Percentiles rank a stretch among this genome's conserved stretches.
Evolutionary conservation across 139 green algal genomes (phyloP).

Genomic region (Ettlia oleoabundans): DNA sequence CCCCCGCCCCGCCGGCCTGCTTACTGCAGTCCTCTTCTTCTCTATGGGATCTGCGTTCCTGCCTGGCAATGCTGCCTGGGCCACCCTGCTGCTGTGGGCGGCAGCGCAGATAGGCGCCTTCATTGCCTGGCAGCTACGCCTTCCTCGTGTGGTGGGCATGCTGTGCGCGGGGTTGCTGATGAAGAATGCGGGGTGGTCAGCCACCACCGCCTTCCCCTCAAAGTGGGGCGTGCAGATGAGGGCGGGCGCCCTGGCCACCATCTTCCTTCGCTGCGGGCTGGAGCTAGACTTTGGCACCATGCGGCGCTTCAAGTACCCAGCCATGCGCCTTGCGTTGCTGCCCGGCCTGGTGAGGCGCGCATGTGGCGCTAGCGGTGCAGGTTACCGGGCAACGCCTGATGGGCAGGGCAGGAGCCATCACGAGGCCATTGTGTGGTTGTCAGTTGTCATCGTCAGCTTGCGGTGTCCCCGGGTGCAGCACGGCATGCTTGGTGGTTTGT

Average conservation of each 20-base stretch:
- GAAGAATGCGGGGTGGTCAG: slow-evolving; percentile 64
- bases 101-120: slow-evolving; percentile 32
- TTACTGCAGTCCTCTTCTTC: slow-evolving; percentile 44
- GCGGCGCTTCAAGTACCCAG: slow-evolving; percentile 41
- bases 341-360: slow-evolving; percentile 29
- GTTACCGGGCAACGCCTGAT: too few species aligned
- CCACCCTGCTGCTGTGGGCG: slow-evolving; percentile 44
- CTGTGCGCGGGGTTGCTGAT: slow-evolving; percentile 71
- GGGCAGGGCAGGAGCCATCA: too few species aligned
- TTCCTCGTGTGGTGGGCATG: slow-evolving; percentile 80
- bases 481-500: background rate
- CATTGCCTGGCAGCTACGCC: slow-evolving; percentile 47
- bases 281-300: slow-evolving; percentile 76
- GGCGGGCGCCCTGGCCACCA: slow-evolving; percentile 75
- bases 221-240: slow-evolving; percentile 75
- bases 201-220: slow-evolving; percentile 58
- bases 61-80: slow-evolving; percentile 42
- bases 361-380: too few species aligned
- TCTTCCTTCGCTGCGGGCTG: slow-evolving; percentile 85
- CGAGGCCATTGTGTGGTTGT: too few species aligned
- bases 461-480: too few species aligned
- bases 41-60: slow-evolving; percentile 45
- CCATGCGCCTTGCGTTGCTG: slow-evolving; percentile 43
- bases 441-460: too few species aligned
- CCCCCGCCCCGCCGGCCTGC: background rate